Conservation (phyloP, 179 eudicot genomes). For the Beta corolliflora region DNA sequence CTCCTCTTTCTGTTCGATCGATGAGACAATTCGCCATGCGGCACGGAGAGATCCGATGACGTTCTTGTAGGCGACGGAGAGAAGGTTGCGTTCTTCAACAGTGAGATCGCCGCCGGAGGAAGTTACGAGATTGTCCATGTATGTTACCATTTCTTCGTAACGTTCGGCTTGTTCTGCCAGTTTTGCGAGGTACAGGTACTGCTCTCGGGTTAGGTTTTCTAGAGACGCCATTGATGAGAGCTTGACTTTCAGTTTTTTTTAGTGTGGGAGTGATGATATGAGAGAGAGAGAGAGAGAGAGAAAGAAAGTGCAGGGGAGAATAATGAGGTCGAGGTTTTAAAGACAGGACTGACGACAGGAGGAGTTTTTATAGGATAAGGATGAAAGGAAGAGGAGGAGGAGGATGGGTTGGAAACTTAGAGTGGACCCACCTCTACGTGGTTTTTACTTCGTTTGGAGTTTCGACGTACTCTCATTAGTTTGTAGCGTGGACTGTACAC, state of each 20-base stretch:
- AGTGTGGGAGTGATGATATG: neutral
- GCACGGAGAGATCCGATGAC: slow-evolving; percentile 28
- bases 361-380: neutral
- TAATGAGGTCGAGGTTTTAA: neutral
- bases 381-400: neutral
- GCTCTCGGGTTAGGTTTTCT: slow-evolving; percentile 4
- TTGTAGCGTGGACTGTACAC: too few species aligned
- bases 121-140: slow-evolving; percentile 25
- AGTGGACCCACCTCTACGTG: neutral
- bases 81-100: slow-evolving; percentile 29
- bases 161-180: slow-evolving; percentile 35
- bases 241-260: neutral
- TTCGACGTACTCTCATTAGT: too few species aligned
- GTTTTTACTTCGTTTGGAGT: too few species aligned
- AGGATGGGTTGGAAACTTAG: neutral
- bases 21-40: slow-evolving; percentile 22
- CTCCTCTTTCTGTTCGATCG: slow-evolving; percentile 32
- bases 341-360: too few species aligned
- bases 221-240: slow-evolving; percentile 7
- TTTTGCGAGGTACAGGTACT: slow-evolving; percentile 31
- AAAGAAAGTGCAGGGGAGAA: neutral
- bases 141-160: slow-evolving; percentile 30
- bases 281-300: too few species aligned
- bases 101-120: slow-evolving; percentile 14
- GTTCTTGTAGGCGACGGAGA: slow-evolving; percentile 32